These are phyloP conservation scores for Setaria viridis DNA, from an alignment of 202 grass and related monocot genomes.

Conservation along the genomic window DNA sequence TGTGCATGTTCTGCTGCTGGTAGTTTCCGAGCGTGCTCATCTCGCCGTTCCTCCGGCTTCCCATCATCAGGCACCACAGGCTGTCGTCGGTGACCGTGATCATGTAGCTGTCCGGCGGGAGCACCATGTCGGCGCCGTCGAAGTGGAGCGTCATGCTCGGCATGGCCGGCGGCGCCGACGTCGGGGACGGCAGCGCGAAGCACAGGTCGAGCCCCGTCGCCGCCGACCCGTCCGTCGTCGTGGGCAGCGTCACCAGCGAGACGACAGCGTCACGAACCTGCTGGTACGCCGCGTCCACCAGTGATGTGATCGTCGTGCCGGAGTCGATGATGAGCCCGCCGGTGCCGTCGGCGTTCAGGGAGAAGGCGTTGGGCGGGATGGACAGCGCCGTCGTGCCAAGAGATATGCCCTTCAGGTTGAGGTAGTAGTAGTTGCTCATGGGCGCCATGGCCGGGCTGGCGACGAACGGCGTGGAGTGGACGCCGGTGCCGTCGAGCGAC, in stretches of 20 bases:
- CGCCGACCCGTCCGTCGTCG: not conserved
- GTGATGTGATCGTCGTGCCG: conserved; percentile 52
- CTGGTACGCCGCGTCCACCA: conserved; percentile 48
- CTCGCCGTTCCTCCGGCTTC: not conserved
- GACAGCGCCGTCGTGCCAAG: conserved; percentile 51
- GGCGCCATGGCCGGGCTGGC: conserved; percentile 39
- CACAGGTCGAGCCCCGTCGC: conserved; percentile 59
- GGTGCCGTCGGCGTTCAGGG: conserved; percentile 40
- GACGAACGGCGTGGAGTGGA: conserved; percentile 63
- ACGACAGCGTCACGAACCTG: conserved; percentile 34
- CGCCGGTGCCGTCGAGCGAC: conserved; percentile 28
- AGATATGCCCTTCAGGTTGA: conserved; percentile 60
- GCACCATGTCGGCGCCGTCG: conserved; percentile 57
- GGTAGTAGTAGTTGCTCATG: conserved; percentile 56
- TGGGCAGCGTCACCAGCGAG: conserved; percentile 37
- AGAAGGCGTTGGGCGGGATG: conserved; percentile 46
- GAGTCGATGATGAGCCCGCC: conserved; percentile 83
- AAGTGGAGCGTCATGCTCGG: conserved; percentile 67
- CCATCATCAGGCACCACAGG: conserved; percentile 50
- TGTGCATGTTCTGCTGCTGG: conserved; percentile 68
- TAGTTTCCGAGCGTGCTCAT: conserved; percentile 56
- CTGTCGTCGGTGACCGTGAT: not conserved
- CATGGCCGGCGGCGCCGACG: conserved; percentile 42
- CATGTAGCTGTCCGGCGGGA: conserved; percentile 64
- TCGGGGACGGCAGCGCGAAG: conserved; percentile 37